These are phyloP conservation scores for Penicillium sp. DNA, from an alignment of 2,329 filamentous ascomycete genomes.

Conservation along the genomic window DNA sequence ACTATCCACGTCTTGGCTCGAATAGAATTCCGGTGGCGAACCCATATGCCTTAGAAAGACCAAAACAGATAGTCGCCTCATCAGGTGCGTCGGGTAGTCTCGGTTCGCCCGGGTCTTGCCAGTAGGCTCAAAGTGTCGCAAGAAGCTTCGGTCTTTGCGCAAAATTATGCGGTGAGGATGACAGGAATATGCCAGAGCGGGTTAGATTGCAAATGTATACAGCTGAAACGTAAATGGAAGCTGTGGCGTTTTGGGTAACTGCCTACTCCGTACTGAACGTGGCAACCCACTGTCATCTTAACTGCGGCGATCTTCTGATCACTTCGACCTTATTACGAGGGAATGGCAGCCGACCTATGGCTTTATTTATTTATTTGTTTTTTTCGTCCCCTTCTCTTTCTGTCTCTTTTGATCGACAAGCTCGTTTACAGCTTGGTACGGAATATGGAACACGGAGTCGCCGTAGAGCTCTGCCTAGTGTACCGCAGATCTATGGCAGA, in stretches of 20 bases:
- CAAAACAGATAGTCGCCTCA: neutral
- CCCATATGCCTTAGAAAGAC: slow-evolving; percentile 10
- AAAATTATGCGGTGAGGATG: neutral
- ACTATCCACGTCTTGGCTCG: neutral
- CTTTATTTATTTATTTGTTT: neutral
- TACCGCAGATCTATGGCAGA: neutral
- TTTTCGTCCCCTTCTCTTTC: neutral
- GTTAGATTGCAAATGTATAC: neutral
- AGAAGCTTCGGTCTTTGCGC: neutral
- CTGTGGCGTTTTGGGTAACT: slow-evolving; percentile 11
- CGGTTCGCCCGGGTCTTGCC: slow-evolving; percentile 4
- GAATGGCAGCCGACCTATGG: neutral
- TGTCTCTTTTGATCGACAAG: slow-evolving; percentile 2
- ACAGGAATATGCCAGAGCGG: neutral
- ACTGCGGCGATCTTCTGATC: slow-evolving; percentile 13
- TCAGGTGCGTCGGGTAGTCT: slow-evolving; percentile 14
- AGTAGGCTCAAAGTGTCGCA: slow-evolving; percentile 1
- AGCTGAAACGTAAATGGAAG: neutral
- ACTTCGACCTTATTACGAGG: slow-evolving; percentile 13
- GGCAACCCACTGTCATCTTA: slow-evolving; percentile 20
- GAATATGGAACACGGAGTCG: neutral
- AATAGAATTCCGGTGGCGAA: slow-evolving; percentile 11
- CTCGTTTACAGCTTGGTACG: neutral
- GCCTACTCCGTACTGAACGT: slow-evolving; percentile 16
- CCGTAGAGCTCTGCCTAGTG: neutral